phyloP scores from a whole-genome alignment of 306 rosid species.

The Glycine tomentella region DNA sequence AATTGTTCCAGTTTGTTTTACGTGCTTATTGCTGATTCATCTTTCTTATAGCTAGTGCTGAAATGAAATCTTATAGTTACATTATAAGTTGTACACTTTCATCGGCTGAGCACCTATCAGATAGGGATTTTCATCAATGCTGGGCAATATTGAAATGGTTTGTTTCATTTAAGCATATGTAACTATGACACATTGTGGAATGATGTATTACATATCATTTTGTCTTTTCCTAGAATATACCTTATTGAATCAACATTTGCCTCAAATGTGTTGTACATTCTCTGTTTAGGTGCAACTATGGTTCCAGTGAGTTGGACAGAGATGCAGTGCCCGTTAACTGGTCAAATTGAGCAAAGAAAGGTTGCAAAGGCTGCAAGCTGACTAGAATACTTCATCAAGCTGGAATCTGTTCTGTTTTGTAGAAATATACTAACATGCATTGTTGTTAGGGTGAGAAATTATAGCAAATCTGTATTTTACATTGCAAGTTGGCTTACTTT shows the following conservation, averaged over 20 bases:
- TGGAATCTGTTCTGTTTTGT: conserved; percentile 30
- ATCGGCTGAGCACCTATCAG: conserved; percentile 27
- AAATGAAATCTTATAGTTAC: conserved; percentile 15
- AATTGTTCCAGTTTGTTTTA: conserved; percentile 7
- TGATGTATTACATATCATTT: conserved; percentile 1
- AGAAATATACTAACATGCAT: conserved; percentile 48
- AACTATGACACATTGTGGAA: not conserved
- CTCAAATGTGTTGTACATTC: conserved; percentile 38
- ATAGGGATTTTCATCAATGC: conserved; percentile 23
- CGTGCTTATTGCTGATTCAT: conserved; percentile 18
- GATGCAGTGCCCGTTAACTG: conserved; percentile 88
- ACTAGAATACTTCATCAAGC: conserved; percentile 38
- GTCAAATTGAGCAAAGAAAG: conserved; percentile 87
- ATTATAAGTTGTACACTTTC: conserved; percentile 9
- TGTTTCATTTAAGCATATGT: conserved; percentile 29
- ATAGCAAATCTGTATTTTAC: conserved; percentile 38
- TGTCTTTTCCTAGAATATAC: not conserved
- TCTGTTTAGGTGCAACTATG: conserved; percentile 72
- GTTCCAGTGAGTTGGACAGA: conserved; percentile 93
- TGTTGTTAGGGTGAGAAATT: conserved; percentile 35
- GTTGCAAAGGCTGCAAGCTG: conserved; percentile 85
- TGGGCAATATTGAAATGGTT: not conserved
- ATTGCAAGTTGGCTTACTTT: conserved; percentile 29
- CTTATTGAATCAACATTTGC: not conserved
- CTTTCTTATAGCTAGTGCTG: not conserved